Evolutionary conservation across 164 flowering plant genomes (phyloP).

Genomic region (Vitis rupestris): DNA sequence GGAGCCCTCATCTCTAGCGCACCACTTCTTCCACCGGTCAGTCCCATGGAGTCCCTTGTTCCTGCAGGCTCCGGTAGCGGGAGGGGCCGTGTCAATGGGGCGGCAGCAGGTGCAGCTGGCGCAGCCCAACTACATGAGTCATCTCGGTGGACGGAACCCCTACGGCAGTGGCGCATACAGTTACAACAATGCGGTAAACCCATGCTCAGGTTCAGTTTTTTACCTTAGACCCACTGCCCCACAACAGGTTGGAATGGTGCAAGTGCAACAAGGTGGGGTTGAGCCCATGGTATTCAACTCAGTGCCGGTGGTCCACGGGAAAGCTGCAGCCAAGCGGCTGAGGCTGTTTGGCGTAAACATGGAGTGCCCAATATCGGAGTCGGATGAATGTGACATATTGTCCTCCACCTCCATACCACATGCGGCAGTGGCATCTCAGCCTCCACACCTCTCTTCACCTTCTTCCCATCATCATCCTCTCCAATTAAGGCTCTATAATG

Average conservation of each 20-base stretch:
- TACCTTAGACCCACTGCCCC: slow-evolving; percentile 29
- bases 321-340: slow-evolving; percentile 54
- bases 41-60: slow-evolving; percentile 36
- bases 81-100: background rate
- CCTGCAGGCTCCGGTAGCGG: slow-evolving; percentile 7
- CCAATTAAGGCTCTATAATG: slow-evolving; percentile 26
- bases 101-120: slow-evolving; percentile 7
- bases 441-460: slow-evolving; percentile 5
- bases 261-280: slow-evolving; percentile 8
- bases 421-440: slow-evolving; percentile 14
- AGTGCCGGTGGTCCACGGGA: slow-evolving; percentile 77
- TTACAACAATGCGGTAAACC: slow-evolving; percentile 23
- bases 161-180: slow-evolving; percentile 1
- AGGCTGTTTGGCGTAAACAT: slow-evolving; percentile 92
- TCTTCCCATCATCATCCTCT: slow-evolving; percentile 7
- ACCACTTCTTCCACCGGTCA: slow-evolving; percentile 20
- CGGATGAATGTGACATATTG: slow-evolving; percentile 27
- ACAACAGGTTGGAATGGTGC: slow-evolving; percentile 17
- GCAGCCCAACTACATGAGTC: slow-evolving; percentile 18
- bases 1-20: slow-evolving; percentile 14
- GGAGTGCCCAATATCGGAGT: slow-evolving; percentile 65
- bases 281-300: slow-evolving; percentile 60
- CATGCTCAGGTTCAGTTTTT: slow-evolving; percentile 12
- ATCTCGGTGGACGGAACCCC: background rate
- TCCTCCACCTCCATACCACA: slow-evolving; percentile 30